A percentile compares a stretch with the other conserved stretches of the same genome.
These are phyloP conservation scores for Tetrapisispora arboricola DNA, from an alignment of 805 yeast genomes.

Conservation along the genomic window DNA sequence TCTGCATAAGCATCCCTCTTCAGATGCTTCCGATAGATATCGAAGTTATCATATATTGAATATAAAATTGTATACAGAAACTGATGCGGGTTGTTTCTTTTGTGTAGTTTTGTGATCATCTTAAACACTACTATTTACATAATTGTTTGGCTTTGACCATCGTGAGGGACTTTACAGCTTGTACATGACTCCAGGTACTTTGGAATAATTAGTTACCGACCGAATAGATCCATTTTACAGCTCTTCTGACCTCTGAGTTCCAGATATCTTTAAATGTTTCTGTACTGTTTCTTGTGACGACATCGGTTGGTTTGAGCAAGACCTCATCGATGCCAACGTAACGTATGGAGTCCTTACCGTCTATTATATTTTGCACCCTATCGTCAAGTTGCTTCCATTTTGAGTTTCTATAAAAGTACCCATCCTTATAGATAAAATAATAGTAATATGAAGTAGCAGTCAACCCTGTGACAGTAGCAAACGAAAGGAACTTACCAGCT, in stretches of 20 bases:
- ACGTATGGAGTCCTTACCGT: slow-evolving; percentile 9
- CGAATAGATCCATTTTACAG: slow-evolving; percentile 19
- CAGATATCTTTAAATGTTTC: slow-evolving; percentile 22
- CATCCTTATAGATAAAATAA: slow-evolving; percentile 15
- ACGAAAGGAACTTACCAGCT: slow-evolving; percentile 12
- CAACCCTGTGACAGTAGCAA: slow-evolving; percentile 10
- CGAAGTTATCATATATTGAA: too few species aligned
- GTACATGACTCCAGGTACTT: background rate
- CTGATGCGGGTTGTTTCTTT: too few species aligned
- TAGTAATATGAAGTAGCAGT: slow-evolving; percentile 16
- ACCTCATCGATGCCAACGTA: slow-evolving; percentile 7
- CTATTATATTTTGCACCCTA: slow-evolving; percentile 15
- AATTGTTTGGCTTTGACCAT: too few species aligned
- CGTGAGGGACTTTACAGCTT: too few species aligned
- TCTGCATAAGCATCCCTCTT: too few species aligned
- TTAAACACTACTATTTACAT: too few species aligned
- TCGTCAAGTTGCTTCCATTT: slow-evolving; percentile 16
- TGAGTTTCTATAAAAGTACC: slow-evolving; percentile 15
- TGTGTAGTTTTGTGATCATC: too few species aligned
- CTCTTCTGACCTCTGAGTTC: slow-evolving; percentile 17
- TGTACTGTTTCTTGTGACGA: slow-evolving; percentile 12
- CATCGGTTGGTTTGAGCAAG: slow-evolving; percentile 8
- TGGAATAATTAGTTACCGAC: slow-evolving; percentile 5
- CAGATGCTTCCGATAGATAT: too few species aligned
- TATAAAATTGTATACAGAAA: too few species aligned